Percentiles rank a stretch among this genome's conserved stretches.
Evolutionary conservation across 495 filamentous ascomycete genomes (phyloP).

Genomic region (Lophiostoma macrostomum): DNA sequence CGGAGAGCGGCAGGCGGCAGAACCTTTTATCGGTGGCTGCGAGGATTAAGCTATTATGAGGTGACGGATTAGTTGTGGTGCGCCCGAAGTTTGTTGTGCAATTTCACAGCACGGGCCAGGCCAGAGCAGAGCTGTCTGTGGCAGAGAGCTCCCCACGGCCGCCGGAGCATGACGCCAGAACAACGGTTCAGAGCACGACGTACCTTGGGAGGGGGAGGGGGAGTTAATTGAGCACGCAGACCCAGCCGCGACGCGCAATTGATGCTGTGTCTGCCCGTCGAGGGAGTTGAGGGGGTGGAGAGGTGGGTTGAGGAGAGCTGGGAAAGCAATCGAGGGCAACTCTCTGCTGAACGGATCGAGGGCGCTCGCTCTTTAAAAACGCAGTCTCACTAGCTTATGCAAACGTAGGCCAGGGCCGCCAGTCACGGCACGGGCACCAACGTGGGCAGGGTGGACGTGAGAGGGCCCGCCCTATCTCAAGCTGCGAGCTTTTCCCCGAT

Average conservation of each 20-base stretch:
- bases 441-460: constrained; percentile 7
- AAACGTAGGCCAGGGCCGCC: constrained; percentile 1
- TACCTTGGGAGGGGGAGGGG: constrained; percentile 7
- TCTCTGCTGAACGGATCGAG: constrained; percentile 15
- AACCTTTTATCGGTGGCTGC: no score
- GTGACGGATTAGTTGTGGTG: constrained; percentile 13
- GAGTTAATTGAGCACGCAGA: constrained; percentile 26
- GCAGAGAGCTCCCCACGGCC: no score
- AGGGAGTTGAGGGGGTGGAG: constrained; percentile 21
- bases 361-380: constrained; percentile 18
- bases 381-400: neutral
- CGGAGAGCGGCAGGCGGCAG: constrained; percentile 1
- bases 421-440: constrained; percentile 14
- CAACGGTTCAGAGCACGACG: neutral
- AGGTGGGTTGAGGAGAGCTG: constrained; percentile 8
- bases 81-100: no score
- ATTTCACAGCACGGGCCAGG: no score
- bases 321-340: constrained; percentile 10
- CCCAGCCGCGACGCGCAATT: constrained; percentile 32
- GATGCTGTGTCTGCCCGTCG: constrained; percentile 32
- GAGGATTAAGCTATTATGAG: constrained; percentile 11
- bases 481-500: constrained; percentile 15
- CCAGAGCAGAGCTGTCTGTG: no score
- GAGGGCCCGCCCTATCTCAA: constrained; percentile 6
- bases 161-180: no score